phyloP scores from a whole-genome alignment of 2,329 filamentous ascomycete genomes.

The Pseudogymnoascus sp. region DNA sequence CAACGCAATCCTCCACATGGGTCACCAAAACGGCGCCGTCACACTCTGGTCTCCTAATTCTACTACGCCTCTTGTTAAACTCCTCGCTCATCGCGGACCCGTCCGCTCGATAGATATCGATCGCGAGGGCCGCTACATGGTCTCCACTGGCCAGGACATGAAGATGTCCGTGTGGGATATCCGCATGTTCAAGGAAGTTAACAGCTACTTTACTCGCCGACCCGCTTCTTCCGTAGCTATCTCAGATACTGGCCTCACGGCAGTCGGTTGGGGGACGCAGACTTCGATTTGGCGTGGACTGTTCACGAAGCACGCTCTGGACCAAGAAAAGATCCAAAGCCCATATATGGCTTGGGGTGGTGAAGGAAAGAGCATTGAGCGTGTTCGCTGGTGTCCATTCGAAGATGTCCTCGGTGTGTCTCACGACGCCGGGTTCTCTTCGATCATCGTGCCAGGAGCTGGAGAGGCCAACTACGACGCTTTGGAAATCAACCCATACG shows the following conservation, averaged over 20 bases:
- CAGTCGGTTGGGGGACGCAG: conserved; percentile 84
- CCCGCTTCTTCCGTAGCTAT: conserved; percentile 80
- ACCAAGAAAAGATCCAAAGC: conserved; percentile 72
- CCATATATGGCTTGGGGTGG: conserved; percentile 94
- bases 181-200: conserved; percentile 85
- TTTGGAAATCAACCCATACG: conserved; percentile 89
- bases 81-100: conserved; percentile 81
- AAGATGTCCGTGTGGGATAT: conserved; percentile 97
- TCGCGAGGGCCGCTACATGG: conserved; percentile 89
- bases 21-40: conserved; percentile 91
- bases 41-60: conserved; percentile 94
- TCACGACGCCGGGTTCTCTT: conserved; percentile 81
- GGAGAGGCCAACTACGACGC: conserved; percentile 96
- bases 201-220: conserved; percentile 75
- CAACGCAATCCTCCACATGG: conserved; percentile 86
- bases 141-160: conserved; percentile 79
- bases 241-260: conserved; percentile 79
- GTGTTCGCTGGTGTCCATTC: conserved; percentile 85
- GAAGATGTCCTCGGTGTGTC: conserved; percentile 86
- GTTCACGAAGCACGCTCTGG: conserved; percentile 63
- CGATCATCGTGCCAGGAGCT: conserved; percentile 84
- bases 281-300: conserved; percentile 87
- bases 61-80: conserved; percentile 77
- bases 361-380: conserved; percentile 72
- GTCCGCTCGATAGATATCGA: conserved; percentile 81